A percentile compares a stretch with the other conserved stretches of the same genome.
Conservation (phyloP, 2,329 filamentous ascomycete species). For the Claviceps sorghi region DNA sequence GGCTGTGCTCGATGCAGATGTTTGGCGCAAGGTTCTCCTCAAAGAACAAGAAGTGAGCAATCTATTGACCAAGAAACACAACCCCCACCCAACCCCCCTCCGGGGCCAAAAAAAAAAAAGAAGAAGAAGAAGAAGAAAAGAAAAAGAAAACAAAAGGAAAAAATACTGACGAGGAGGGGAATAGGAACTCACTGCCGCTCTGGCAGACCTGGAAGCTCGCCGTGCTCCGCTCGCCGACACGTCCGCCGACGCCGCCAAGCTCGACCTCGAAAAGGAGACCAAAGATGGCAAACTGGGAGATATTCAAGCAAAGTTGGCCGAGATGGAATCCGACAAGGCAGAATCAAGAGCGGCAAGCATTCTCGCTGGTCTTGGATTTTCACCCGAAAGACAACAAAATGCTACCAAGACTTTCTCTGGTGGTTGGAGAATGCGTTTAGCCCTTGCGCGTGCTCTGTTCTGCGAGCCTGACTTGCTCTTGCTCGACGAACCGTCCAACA, state of each 20-base stretch:
- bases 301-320: conserved; percentile 77
- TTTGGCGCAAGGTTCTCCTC: conserved; percentile 93
- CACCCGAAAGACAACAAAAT: conserved; percentile 75
- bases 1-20: conserved; percentile 90
- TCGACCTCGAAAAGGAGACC: conserved; percentile 79
- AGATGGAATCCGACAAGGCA: conserved; percentile 99
- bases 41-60: conserved; percentile 64
- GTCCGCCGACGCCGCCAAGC: conserved; percentile 68
- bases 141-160: neutral
- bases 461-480: conserved; percentile 92
- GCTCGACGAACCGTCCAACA: conserved; percentile 98
- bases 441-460: conserved; percentile 86
- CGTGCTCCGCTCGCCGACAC: conserved; percentile 76
- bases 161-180: neutral
- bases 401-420: conserved; percentile 97
- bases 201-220: conserved; percentile 64
- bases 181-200: conserved; percentile 60
- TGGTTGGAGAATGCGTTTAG: conserved; percentile 98
- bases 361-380: conserved; percentile 92
- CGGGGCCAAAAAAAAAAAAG: no score
- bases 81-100: no score
- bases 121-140: neutral
- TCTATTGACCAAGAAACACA: neutral
- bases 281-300: conserved; percentile 84
- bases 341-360: conserved; percentile 93